Evolutionary conservation across 257 asterid species (phyloP), one percentile per base, ranked within the genome.

Genomic region (Nicotiana sylvestris): DNA sequence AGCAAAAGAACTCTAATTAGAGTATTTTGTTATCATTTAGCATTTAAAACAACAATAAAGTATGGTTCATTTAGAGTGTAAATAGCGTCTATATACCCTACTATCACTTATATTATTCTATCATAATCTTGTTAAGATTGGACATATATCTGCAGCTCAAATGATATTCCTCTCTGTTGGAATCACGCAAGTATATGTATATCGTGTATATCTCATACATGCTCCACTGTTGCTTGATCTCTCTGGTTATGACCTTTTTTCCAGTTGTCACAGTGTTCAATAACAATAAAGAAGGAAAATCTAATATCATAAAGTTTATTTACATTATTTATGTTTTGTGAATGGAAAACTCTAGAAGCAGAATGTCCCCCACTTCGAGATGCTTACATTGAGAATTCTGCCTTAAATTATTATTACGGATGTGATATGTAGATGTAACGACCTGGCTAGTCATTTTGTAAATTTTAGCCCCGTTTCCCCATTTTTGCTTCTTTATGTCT

Each of bases 101-200:
- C 21, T 21, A 21, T 21, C 21, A 21, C 21, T 21, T 21, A 21
- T 35, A 56, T 56, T 15, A 56, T 56, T 15, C 61, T 49, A 15
- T 35, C 15, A 49, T 49, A 8, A 11, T 49, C 13, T 8, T 8
- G 55, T 8, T 49, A 21, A 21, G 21, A 21, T 21, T 21, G 21
- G 21, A 21, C 21, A 21, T 49, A 10, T 49, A 49, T 49, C 9
- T 49, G 3, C 3, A 49, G 53, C 12, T 72, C 76, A 57, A 11
- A n/a, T 70, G 84, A 80, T 30, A 30, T 30, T 61, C 72, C 86
- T 64, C 70, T 74, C 12, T 77, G 78, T 64, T 53, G 62, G 37
- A 53, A 78, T 32, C 68, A 81, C 49, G 4, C 55, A 64, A 30
- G 27, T 16, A 55, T 35, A 29, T 77, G 43, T 6, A 32, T 11